A percentile compares a stretch with the other conserved stretches of the same genome.
phyloP scores from a whole-genome alignment of 2,329 filamentous ascomycete species.

The Penicillium freii region DNA sequence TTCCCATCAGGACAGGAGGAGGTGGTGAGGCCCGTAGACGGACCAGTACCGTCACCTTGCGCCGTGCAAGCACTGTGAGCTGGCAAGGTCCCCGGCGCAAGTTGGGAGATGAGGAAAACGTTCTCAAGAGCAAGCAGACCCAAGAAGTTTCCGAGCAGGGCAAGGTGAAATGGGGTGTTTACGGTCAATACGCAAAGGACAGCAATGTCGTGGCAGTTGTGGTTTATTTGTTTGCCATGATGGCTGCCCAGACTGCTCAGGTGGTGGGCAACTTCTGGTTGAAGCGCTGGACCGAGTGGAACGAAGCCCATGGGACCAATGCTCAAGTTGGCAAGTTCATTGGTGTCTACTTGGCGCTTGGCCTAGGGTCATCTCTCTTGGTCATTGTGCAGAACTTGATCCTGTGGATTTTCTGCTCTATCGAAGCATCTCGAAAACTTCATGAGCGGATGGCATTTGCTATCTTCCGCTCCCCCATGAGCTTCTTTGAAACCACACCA shows the following conservation, averaged over 20 bases:
- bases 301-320: slow-evolving; percentile 67
- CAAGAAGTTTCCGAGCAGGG: slow-evolving; percentile 92
- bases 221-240: slow-evolving; percentile 73
- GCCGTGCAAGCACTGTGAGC: slow-evolving; percentile 86
- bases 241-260: slow-evolving; percentile 77
- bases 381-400: slow-evolving; percentile 92
- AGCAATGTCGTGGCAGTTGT: slow-evolving; percentile 83
- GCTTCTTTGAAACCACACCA: slow-evolving; percentile 96
- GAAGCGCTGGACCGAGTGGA: slow-evolving; percentile 84
- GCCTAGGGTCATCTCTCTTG: slow-evolving; percentile 77
- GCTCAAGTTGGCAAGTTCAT: slow-evolving; percentile 82
- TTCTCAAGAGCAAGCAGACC: slow-evolving; percentile 73
- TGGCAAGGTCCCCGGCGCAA: slow-evolving; percentile 85
- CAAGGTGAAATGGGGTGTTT: slow-evolving; percentile 97
- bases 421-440: slow-evolving; percentile 94
- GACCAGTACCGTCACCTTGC: slow-evolving; percentile 72
- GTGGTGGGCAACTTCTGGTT: slow-evolving; percentile 90
- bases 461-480: slow-evolving; percentile 97
- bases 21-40: slow-evolving; percentile 60
- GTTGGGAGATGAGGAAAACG: slow-evolving; percentile 72
- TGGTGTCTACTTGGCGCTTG: slow-evolving; percentile 92
- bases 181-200: slow-evolving; percentile 89
- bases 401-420: slow-evolving; percentile 99
- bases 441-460: slow-evolving; percentile 97
- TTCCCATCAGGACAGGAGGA: slow-evolving; percentile 66